These are phyloP conservation scores for Helminthosporium solani DNA, from an alignment of 2,329 filamentous ascomycete genomes.

Conservation along the genomic window DNA sequence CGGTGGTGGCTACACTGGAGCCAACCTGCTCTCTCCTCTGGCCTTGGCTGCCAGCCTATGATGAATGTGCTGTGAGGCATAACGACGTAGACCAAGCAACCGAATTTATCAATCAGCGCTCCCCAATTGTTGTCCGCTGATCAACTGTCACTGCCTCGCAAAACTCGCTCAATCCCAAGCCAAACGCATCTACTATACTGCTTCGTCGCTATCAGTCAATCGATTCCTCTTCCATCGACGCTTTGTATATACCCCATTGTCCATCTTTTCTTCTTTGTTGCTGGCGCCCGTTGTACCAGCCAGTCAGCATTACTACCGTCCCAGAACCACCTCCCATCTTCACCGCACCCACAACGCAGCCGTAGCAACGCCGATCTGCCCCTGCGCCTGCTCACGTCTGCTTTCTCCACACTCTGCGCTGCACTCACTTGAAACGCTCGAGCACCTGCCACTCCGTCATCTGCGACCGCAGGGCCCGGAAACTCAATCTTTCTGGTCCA, in stretches of 20 bases:
- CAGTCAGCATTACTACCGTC: neutral
- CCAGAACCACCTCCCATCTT: constrained; percentile 19
- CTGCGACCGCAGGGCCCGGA: constrained; percentile 25
- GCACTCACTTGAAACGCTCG: constrained; percentile 42
- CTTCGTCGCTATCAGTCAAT: constrained; percentile 26
- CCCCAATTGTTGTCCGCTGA: constrained; percentile 37
- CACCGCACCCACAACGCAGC: constrained; percentile 22
- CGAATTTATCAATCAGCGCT: constrained; percentile 37
- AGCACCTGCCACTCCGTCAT: constrained; percentile 37
- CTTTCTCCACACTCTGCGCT: constrained; percentile 37
- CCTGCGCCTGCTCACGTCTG: constrained; percentile 28
- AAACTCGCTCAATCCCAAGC: constrained; percentile 35
- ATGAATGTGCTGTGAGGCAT: constrained; percentile 38
- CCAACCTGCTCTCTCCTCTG: constrained; percentile 29
- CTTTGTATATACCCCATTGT: constrained; percentile 12
- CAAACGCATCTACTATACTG: constrained; percentile 16
- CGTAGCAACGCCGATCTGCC: constrained; percentile 20
- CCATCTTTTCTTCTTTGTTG: constrained; percentile 40
- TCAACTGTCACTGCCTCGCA: constrained; percentile 32
- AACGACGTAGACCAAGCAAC: constrained; percentile 30
- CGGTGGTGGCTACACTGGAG: constrained; percentile 12
- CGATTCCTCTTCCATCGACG: constrained; percentile 34
- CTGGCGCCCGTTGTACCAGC: constrained; percentile 20
- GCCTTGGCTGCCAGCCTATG: constrained; percentile 42
- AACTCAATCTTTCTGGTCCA: constrained; percentile 40